A percentile compares a stretch with the other conserved stretches of the same genome.
Evolutionary conservation across 1,139 yeast species (phyloP).

Genomic region (Saccharomyces hybrid): DNA sequence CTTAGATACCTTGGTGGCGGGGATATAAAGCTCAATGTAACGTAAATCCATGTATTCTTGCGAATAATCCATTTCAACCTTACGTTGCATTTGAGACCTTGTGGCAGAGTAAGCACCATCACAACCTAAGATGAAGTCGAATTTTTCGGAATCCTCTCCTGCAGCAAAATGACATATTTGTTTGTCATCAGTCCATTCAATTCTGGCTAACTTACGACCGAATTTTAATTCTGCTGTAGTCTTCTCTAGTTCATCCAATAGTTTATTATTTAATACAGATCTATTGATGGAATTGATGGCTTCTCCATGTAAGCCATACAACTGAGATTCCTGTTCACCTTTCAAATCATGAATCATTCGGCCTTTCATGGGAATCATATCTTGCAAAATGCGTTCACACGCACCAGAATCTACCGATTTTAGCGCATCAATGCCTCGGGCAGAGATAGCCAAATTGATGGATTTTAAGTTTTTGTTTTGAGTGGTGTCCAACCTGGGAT

Average conservation of each 20-base stretch:
- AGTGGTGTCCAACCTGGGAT: constrained; percentile 30
- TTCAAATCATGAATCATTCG: constrained; percentile 74
- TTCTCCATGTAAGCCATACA: constrained; percentile 80
- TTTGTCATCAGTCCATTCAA: constrained; percentile 27
- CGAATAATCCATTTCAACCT: constrained; percentile 57
- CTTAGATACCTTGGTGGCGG: constrained; percentile 39
- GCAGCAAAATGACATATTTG: constrained; percentile 26
- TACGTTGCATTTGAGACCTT: constrained; percentile 61
- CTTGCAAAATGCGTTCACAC: constrained; percentile 48
- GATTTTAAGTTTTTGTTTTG: constrained; percentile 47
- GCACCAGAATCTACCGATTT: constrained; percentile 52
- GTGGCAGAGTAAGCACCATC: constrained; percentile 83
- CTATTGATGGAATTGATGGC: constrained; percentile 82
- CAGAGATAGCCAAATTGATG: constrained; percentile 84
- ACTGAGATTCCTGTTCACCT: constrained; percentile 62
- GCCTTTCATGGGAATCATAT: constrained; percentile 78
- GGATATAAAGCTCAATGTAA: constrained; percentile 72
- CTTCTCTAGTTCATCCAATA: constrained; percentile 45
- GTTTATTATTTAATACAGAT: constrained; percentile 52
- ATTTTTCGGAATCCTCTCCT: constrained; percentile 13
- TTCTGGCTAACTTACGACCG: constrained; percentile 47
- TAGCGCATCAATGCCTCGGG: constrained; percentile 71
- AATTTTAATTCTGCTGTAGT: constrained; percentile 44
- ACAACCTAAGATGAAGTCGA: constrained; percentile 68
- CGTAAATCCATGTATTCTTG: constrained; percentile 83